Base-by-base conservation (phyloP, 2,329 filamentous ascomycete genomes). In the Fragosphaeria purpurea region DNA sequence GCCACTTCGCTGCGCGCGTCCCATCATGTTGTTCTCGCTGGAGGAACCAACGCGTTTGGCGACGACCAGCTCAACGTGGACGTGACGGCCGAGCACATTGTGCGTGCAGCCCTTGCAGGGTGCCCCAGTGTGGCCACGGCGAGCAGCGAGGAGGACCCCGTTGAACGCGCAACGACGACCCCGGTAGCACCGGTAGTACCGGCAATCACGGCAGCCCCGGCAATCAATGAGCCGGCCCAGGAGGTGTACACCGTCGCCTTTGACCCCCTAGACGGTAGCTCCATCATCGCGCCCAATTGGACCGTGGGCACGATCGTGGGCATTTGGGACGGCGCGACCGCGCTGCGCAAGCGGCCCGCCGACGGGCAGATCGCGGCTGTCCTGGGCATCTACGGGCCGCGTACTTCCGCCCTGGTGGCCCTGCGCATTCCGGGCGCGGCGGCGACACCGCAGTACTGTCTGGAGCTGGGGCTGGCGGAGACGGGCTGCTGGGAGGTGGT, bases 221-320 rank as follows among this genome's bases (percentile, higher is more conserved):
- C 22, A 22, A 22, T 22, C 22, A 22, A 22, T 22, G 22, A 22
- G 22, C 3, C 10, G 5, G 6, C 46, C 8, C 9, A 49, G 2
- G 74, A 80, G 56, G 59, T 65, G 33, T 83, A 83, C 62, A 74
- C 78, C 0, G 63, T 82, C 7, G 79, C 77, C 0, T 83, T 83
- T 56, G 80, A 83, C 56, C 80, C 80, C 0, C 70, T 83, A 0
- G 80, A 83, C 56, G 80, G 80, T 9, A 79, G 75, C 61, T 82
- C 76, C 54, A 79, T 80, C 57, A 77, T 80, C 42, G 73, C 68
- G 0, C 69, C 76, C 1, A 79, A 79, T 59, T 80, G 76, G 76
- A 69, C 73, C 1, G 76, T 80, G 7, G 76, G 76, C 30, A 73
- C 77, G 44, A 83, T 83, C 53, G 63, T 81, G 12, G 79, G 79